A percentile compares a stretch with the other conserved stretches of the same genome.
Conservation (phyloP, 2,329 filamentous ascomycete genomes). For the Stagonosporopsis rhizophila region DNA sequence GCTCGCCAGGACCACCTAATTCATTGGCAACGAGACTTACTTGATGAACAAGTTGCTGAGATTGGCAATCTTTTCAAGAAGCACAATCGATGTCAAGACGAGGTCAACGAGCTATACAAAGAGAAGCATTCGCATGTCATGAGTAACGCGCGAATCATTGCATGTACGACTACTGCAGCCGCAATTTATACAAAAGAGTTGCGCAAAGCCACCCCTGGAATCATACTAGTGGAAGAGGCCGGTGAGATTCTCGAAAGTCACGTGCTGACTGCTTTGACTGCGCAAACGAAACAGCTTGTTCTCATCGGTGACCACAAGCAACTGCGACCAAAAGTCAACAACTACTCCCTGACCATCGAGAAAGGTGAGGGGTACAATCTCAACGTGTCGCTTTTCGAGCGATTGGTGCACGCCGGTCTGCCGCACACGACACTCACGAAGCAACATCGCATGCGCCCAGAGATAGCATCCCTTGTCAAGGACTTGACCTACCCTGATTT, state of each 20-base stretch:
- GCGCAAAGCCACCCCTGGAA: constrained; percentile 61
- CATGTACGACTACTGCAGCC: constrained; percentile 74
- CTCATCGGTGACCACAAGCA: constrained; percentile 79
- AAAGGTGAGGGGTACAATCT: constrained; percentile 71
- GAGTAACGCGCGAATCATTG: constrained; percentile 66
- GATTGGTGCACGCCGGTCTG: constrained; percentile 65
- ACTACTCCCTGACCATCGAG: constrained; percentile 67
- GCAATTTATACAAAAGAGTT: constrained; percentile 67
- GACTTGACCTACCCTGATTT: constrained; percentile 69
- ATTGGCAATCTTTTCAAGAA: constrained; percentile 51
- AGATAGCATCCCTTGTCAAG: constrained; percentile 68
- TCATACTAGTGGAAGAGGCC: constrained; percentile 74
- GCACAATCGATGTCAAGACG: constrained; percentile 54
- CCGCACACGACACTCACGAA: constrained; percentile 62
- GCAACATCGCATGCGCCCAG: constrained; percentile 74
- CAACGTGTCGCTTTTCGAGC: constrained; percentile 73
- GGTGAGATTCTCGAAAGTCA: constrained; percentile 76
- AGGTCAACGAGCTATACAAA: constrained; percentile 44
- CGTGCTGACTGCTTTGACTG: constrained; percentile 65
- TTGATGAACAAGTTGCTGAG: constrained; percentile 58
- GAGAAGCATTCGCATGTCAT: constrained; percentile 50
- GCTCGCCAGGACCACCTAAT: constrained; percentile 46
- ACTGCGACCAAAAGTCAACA: constrained; percentile 71
- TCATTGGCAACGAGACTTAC: constrained; percentile 41
- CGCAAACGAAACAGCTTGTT: constrained; percentile 67